phyloP scores from a whole-genome alignment of 2,329 filamentous ascomycete species.

The Stachybotrys echinatus region DNA sequence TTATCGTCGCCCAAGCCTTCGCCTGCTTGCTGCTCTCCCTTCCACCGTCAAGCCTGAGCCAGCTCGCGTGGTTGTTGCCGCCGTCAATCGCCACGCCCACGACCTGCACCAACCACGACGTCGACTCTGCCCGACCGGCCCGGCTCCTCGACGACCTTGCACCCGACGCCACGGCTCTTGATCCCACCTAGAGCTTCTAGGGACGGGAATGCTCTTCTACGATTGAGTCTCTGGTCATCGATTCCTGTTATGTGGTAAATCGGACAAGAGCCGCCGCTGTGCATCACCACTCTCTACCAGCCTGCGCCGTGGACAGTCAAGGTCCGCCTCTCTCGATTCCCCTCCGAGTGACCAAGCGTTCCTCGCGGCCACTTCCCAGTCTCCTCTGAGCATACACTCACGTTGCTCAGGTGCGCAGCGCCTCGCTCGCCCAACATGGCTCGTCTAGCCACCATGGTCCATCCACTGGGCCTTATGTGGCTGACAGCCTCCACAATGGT shows the following conservation, averaged over 20 bases:
- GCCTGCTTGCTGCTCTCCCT: not conserved
- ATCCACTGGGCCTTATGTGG: conserved; percentile 12
- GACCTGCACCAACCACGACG: not conserved
- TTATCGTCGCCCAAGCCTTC: not conserved
- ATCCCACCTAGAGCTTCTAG: not conserved
- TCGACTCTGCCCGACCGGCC: not conserved
- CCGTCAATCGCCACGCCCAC: not conserved
- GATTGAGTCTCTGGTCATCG: not conserved
- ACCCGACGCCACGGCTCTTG: not conserved
- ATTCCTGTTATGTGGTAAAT: not conserved
- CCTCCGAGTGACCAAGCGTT: no score
- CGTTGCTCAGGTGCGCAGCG: not conserved
- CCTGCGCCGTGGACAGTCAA: no score
- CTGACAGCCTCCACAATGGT: conserved; percentile 17
- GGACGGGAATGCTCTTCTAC: not conserved
- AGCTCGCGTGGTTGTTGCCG: not conserved
- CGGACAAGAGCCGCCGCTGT: not conserved
- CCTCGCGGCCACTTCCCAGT: not conserved
- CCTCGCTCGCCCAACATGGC: conserved; percentile 11
- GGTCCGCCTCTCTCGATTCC: not conserved
- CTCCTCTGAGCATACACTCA: not conserved
- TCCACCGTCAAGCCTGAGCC: not conserved
- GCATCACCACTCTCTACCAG: no score
- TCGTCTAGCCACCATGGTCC: conserved; percentile 12
- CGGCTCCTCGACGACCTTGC: not conserved